Evolutionary conservation across 2,329 filamentous ascomycete species (phyloP), one percentile per base, ranked within the genome.

Genomic region (Colletotrichum tropicale): DNA sequence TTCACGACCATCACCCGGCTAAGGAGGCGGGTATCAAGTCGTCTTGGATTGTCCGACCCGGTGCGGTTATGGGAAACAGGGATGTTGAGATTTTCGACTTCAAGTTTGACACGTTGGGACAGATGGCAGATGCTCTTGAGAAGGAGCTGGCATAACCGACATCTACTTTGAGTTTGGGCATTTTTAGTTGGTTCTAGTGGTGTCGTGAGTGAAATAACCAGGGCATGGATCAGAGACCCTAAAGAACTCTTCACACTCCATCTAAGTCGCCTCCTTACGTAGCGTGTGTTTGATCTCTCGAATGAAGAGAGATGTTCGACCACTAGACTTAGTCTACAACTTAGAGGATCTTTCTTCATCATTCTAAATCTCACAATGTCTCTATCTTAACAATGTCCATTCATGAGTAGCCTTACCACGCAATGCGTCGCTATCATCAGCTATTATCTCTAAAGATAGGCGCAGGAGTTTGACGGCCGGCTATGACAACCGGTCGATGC

Each of bases 1-100:
- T 89, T 58, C 92, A 94, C 80, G 94, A 95, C 82, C 93, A 95
- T 83, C 87, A 89, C 36, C 92, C 93, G 0, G 92, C 91, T 5
- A 89, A 88, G 81, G 84, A 89, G 79, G 81, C 91, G 66, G 92
- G 90, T 0, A 83, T 95, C 60, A 88, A 86, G 78, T 85, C 81
- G 28, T 90, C 87, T 38, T 95, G 92, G 93, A 94, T 94, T 78
- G 87, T 86, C 68, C 85, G 91, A 26, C 84, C 85, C 2, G 81
- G 81, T 2, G 80, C 81, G 8, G 83, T 85, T 24, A 86, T 86
- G 78, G 86, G 86, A 1, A 80, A 88, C 6, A 83, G 84, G 69
- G 88, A 88, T 66, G 71, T 79, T 24, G 79, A 80, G 13, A 81
- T 86, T 7, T 89, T 85, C 81, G 87, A 87, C 64, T 94, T 91